These are phyloP conservation scores for Ceratocystis papillata DNA, from an alignment of 2,329 filamentous ascomycete species.

Conservation along the genomic window DNA sequence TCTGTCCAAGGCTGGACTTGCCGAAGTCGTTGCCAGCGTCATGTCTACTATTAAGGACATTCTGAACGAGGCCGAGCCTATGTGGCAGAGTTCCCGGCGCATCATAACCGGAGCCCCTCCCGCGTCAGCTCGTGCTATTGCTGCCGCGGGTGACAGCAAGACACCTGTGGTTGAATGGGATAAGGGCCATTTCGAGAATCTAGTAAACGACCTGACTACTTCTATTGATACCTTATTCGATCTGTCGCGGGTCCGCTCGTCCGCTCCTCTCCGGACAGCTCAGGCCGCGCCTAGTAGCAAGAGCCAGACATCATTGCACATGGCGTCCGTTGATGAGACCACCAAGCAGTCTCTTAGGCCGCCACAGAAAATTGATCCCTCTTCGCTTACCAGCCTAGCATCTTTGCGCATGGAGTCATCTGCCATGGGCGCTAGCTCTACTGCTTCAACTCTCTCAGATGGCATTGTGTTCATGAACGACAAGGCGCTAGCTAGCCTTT, in stretches of 20 bases:
- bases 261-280: constrained; percentile 29
- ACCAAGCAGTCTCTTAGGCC: constrained; percentile 47
- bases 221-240: constrained; percentile 74
- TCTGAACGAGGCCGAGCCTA: constrained; percentile 61
- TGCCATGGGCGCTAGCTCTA: constrained; percentile 9
- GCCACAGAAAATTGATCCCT: constrained; percentile 49
- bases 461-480: constrained; percentile 36
- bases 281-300: background rate
- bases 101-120: background rate
- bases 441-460: constrained; percentile 1
- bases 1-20: constrained; percentile 61
- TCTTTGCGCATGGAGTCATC: constrained; percentile 10
- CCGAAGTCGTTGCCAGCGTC: constrained; percentile 66
- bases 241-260: constrained; percentile 54
- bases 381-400: constrained; percentile 40
- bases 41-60: constrained; percentile 74
- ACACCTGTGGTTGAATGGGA: constrained; percentile 52
- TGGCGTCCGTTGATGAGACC: constrained; percentile 35
- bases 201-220: constrained; percentile 61
- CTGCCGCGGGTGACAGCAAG: constrained; percentile 43
- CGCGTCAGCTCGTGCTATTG: constrained; percentile 13
- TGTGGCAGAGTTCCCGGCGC: constrained; percentile 50
- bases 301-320: constrained; percentile 29
- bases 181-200: constrained; percentile 61
- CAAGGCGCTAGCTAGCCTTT: constrained; percentile 31